Conservation (phyloP, 352 stramenopile genomes). For the Phytophthora sp. region DNA sequence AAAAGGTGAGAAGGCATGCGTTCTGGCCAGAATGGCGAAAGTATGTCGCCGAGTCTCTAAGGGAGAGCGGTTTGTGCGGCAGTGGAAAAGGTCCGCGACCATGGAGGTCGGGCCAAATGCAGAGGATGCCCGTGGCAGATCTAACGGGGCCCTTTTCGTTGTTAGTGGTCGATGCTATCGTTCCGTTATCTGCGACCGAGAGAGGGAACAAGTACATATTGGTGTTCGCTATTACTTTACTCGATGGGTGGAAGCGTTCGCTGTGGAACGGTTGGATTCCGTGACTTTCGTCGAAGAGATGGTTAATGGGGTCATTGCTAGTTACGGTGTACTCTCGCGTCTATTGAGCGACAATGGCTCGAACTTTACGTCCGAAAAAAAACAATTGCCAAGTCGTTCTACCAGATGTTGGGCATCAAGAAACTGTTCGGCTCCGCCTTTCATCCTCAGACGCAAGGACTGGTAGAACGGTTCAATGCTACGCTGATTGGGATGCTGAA, state of each 20-base stretch:
- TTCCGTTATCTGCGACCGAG: not conserved
- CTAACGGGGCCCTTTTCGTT: too few relatives aligned
- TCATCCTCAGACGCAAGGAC: slow-evolving; percentile 7
- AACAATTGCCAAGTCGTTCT: slow-evolving; percentile 15
- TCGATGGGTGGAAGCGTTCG: not conserved
- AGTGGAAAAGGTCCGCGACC: too few relatives aligned
- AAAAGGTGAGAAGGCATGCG: too few relatives aligned
- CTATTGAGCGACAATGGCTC: slow-evolving; percentile 3
- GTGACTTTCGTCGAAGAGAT: not conserved
- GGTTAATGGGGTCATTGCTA: not conserved
- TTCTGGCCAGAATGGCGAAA: too few relatives aligned
- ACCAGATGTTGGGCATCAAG: slow-evolving; percentile 8
- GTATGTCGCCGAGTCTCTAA: too few relatives aligned
- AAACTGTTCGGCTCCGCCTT: slow-evolving; percentile 8
- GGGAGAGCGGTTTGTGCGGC: too few relatives aligned
- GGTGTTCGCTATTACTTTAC: too few relatives aligned
- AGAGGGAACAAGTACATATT: not conserved
- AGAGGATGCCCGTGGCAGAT: too few relatives aligned
- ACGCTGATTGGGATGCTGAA: too few relatives aligned
- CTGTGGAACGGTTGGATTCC: not conserved
- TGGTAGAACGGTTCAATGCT: slow-evolving; percentile 13
- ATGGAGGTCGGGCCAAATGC: too few relatives aligned
- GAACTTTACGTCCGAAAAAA: slow-evolving; percentile 10
- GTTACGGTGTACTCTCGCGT: slow-evolving; percentile 4
- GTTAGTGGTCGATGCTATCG: too few relatives aligned